Conservation (phyloP, 83 land plant species). For the Isoetes engelmannii region DNA sequence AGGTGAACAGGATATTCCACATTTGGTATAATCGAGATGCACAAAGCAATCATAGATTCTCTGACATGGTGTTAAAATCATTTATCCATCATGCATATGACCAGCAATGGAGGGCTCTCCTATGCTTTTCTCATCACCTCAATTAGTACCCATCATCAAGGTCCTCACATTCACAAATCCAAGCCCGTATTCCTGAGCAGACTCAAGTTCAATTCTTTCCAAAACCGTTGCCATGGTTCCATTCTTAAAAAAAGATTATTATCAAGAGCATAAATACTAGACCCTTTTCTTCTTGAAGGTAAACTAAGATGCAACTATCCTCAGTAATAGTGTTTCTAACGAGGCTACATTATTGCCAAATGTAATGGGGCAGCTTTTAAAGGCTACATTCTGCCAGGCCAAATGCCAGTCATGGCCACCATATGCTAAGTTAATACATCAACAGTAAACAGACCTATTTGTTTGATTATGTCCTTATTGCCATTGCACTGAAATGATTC, state of each 20-base stretch:
- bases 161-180: slow-evolving; percentile 76
- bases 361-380: no score
- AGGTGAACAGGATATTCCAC: no score
- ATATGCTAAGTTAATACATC: background rate
- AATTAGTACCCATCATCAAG: slow-evolving; percentile 80
- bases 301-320: slow-evolving; percentile 44
- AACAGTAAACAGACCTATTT: no score
- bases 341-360: slow-evolving; percentile 31
- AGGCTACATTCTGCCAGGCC: slow-evolving; percentile 53
- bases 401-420: slow-evolving; percentile 45
- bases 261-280: slow-evolving; percentile 50
- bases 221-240: slow-evolving; percentile 6
- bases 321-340: slow-evolving; percentile 7
- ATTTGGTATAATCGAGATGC: no score
- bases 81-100: slow-evolving; percentile 46
- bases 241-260: slow-evolving; percentile 32
- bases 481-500: no score
- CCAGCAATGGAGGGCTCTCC: slow-evolving; percentile 88
- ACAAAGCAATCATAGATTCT: no score
- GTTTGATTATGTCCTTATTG: no score
- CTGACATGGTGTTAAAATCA: no score
- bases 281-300: slow-evolving; percentile 52
- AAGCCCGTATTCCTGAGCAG: slow-evolving; percentile 15
- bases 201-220: slow-evolving; percentile 15
- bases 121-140: slow-evolving; percentile 46